Percentiles rank a stretch among this genome's conserved stretches.
These are phyloP conservation scores for Malus fusca DNA, from an alignment of 306 rosid genomes.

Conservation along the genomic window DNA sequence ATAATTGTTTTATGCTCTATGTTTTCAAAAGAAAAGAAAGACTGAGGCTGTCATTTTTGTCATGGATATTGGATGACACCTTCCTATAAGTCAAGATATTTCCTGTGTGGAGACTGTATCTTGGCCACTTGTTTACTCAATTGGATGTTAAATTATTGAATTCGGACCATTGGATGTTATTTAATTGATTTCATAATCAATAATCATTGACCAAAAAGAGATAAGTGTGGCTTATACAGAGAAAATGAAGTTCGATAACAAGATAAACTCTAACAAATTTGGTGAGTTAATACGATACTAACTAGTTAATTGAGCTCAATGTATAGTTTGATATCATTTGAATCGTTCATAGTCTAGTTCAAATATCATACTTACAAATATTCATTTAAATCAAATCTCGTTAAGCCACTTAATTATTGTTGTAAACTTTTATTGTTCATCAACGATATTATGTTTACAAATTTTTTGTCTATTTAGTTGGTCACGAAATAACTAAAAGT, in stretches of 20 bases:
- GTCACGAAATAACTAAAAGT: background rate
- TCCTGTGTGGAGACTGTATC: background rate
- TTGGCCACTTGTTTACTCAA: background rate
- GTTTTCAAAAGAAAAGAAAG: background rate
- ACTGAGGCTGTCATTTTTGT: background rate
- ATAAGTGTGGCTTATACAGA: background rate
- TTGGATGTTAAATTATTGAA: background rate
- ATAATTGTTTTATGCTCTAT: background rate
- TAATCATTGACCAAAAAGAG: background rate
- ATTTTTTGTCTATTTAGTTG: background rate
- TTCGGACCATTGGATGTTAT: background rate
- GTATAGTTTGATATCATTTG: background rate
- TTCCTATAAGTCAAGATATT: background rate
- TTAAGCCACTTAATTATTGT: background rate
- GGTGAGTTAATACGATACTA: background rate
- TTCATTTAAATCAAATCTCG: too few relatives aligned
- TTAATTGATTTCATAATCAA: background rate
- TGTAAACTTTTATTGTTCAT: too few relatives aligned
- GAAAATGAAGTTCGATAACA: too few relatives aligned
- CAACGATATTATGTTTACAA: background rate
- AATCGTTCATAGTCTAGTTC: background rate
- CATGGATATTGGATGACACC: background rate
- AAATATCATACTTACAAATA: background rate
- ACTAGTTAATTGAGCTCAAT: background rate
- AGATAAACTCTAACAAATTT: too few relatives aligned